Evolutionary conservation across 176 grass and related monocot species (phyloP).

Genomic region (Musa beccarii): DNA sequence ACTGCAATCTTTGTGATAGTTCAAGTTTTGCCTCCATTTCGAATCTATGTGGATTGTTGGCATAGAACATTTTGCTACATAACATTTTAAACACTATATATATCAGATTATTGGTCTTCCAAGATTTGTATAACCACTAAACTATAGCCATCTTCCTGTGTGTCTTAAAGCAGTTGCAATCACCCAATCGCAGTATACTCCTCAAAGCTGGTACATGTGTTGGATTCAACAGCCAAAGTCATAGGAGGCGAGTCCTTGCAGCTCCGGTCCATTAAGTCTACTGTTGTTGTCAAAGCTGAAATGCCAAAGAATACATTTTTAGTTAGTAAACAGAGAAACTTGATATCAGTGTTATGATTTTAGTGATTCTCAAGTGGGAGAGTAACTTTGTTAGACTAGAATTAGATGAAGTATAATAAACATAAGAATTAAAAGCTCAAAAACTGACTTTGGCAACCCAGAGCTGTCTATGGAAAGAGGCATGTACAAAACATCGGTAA

Average conservation of each 20-base stretch:
- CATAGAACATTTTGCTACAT: background rate
- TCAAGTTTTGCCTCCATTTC: background rate
- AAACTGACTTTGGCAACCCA: no score
- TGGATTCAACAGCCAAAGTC: constrained; percentile 70
- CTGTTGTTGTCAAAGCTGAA: constrained; percentile 91
- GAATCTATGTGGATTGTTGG: background rate
- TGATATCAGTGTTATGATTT: no score
- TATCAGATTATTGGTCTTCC: background rate
- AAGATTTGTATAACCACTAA: background rate
- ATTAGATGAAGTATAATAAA: no score
- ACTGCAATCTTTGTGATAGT: no score
- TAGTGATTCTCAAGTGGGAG: no score
- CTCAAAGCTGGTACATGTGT: background rate
- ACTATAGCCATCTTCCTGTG: background rate
- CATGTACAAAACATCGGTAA: no score
- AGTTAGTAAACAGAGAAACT: no score
- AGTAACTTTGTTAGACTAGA: no score
- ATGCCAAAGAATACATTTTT: background rate
- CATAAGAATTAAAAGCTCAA: no score
- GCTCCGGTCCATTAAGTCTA: constrained; percentile 89
- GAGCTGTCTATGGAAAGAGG: no score
- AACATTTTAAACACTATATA: background rate
- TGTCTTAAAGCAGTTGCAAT: background rate
- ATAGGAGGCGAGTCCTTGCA: constrained; percentile 75
- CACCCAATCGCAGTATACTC: background rate